phyloP scores from a whole-genome alignment of 805 yeast genomes.

The Huiozyma sinensis region DNA sequence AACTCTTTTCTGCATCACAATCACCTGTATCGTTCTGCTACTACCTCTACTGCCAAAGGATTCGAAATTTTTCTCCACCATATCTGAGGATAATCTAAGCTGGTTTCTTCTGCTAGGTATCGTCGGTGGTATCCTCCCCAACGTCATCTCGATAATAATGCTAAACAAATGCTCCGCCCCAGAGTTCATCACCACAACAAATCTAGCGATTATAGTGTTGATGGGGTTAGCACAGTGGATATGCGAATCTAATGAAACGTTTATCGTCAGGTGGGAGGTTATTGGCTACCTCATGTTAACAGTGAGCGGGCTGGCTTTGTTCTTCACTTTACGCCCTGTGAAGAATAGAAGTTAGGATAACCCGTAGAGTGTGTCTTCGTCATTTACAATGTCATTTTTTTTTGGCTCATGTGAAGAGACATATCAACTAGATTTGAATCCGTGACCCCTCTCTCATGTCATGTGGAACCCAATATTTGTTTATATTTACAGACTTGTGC shows the following conservation, averaged over 20 bases:
- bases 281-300: constrained; percentile 22
- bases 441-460: not conserved
- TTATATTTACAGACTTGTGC: no score
- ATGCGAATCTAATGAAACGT: constrained; percentile 20
- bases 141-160: constrained; percentile 16
- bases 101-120: constrained; percentile 13
- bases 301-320: constrained; percentile 16
- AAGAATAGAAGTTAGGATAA: not conserved
- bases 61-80: not conserved
- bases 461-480: no score
- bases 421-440: not conserved
- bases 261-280: constrained; percentile 26
- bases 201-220: constrained; percentile 19
- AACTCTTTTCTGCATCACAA: constrained; percentile 13
- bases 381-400: not conserved
- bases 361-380: not conserved
- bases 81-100: constrained; percentile 5
- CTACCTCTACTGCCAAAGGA: constrained; percentile 16
- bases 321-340: constrained; percentile 4
- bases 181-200: constrained; percentile 21
- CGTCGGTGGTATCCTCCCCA: constrained; percentile 20
- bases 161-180: constrained; percentile 18
- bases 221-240: constrained; percentile 25
- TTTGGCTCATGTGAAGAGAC: not conserved
- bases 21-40: constrained; percentile 12